A percentile compares a stretch with the other conserved stretches of the same genome.
Conservation (phyloP, 2,329 filamentous ascomycete genomes). For the Botrytis pseudocinerea region DNA sequence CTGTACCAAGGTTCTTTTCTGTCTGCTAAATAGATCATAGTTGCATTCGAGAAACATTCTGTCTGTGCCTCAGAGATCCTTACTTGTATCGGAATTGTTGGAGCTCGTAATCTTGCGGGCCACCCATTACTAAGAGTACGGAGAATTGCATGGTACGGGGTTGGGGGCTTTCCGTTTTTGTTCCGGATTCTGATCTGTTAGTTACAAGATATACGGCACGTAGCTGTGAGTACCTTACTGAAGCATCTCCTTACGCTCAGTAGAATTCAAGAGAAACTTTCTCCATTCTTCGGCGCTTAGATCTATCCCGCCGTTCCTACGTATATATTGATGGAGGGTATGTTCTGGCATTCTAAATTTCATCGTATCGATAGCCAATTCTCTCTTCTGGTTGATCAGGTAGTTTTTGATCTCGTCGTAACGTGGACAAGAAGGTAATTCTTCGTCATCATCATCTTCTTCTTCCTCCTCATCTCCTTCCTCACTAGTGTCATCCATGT, state of each 20-base stretch:
- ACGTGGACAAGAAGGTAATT: constrained; percentile 4
- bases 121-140: background rate
- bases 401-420: constrained; percentile 17
- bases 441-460: background rate
- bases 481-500: background rate
- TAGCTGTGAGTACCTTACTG: background rate
- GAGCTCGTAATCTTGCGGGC: background rate
- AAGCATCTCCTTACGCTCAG: background rate
- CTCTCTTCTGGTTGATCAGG: background rate
- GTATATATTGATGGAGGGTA: constrained; percentile 11
- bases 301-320: constrained; percentile 9
- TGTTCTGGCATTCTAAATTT: constrained; percentile 20
- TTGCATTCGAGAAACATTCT: background rate
- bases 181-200: background rate
- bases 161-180: constrained; percentile 8
- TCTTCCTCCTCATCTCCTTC: background rate
- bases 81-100: background rate
- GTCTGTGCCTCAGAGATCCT: background rate
- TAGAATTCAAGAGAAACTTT: constrained; percentile 12
- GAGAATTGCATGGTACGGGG: constrained; percentile 17
- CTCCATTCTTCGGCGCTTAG: constrained; percentile 19
- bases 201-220: too few relatives aligned
- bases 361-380: constrained; percentile 21
- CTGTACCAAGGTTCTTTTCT: constrained; percentile 19
- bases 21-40: background rate